Base-by-base conservation (phyloP, 176 grass and related monocot species). In the Musa troglodytarum region DNA sequence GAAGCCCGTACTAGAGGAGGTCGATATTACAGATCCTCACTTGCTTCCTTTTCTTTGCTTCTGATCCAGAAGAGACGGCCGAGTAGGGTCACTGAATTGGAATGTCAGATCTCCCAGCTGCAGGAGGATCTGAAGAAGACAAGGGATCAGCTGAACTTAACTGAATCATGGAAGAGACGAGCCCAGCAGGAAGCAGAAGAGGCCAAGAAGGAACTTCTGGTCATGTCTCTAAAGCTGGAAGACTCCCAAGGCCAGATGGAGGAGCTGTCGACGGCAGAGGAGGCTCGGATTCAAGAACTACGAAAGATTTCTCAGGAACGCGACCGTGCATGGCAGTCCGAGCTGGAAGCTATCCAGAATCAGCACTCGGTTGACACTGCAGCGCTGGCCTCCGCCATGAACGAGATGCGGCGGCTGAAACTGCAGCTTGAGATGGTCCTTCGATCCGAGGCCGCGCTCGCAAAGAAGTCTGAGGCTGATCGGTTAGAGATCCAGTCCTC, bases 311-410 rank as follows among this genome's bases (percentile, higher is more conserved):
- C 96, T 1, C 88, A 99, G 69, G 96, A 99, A 84, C 89, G 96
- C 23, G 96, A 99, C 63, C 88, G 96, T 11, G 88, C 88, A 74
- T 99, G 96, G 96, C 91, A 99, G 29, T 91, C 88, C 69, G 96
- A 95, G 86, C 83, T 99, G 9, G 91, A 95, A 82, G 91, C 91
- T 16, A 77, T 99, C 82, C 91, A 99, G 85, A 89, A 92, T 63
- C 96, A 99, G 74, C 96, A 99, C 81, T 79, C 85, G 2, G 82
- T 87, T 7, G 96, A 99, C 72, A 92, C 85, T n/a, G 74, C 87
- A 15, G 88, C 90, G 73, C 71, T 98, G 72, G 79, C 87, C 12
- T 77, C 88, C 9, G 75, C 94, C 58, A 89, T 91, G 90, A 87
- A 75, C 50, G 96, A 92, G 78, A 80, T 92, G 49, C 87, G 91